Base-by-base conservation (phyloP, 2,329 filamentous ascomycete genomes). In the Fusarium tuaranense region DNA sequence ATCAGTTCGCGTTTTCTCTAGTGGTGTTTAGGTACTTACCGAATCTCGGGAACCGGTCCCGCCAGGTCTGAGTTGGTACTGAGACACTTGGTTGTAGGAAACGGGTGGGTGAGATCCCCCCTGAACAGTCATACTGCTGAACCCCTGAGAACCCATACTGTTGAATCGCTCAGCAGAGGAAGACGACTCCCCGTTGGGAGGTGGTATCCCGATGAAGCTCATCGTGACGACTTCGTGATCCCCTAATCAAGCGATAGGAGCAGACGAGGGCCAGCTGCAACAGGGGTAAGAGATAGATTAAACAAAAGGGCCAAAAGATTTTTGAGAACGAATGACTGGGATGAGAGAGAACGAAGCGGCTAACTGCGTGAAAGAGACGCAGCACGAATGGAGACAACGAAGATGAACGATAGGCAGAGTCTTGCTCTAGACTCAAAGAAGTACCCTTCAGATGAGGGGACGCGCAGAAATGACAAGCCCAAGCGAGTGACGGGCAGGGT, bases 31-130 rank as follows among this genome's bases (percentile, higher is more conserved):
- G 4, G 9, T 39, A 73, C 78, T 58, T 70, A 83, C 82, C 14
- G 80, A 82, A 7, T 82, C 78, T 6, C 81, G 71, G 2, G 80
- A 82, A 2, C 63, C 70, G 7, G 74, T 59, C 3, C 70, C 63
- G 4, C 67, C 65, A 14, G 75, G 61, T 7, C 75, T 58, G 3
- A 76, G 61, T 32, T 69, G 71, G 34, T 58, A 73, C 22, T 48
- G 75, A 10, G 51, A 69, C 2, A 74, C 57, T 14, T 74, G 75
- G 1, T 32, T 46, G 10, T 63, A 55, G 18, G 73, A 69, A 2
- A 68, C 65, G 2, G 76, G 74, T 6, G 76, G 74, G 0, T 66
- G 30, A 2, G 70, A 71, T 2, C 61, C 59, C 4, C 70, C 61
- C 1, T 46, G 44, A 16, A 53, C 27, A 1, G 53, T 32, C 8